These are phyloP conservation scores for Acanthamoeba healyi DNA, from an alignment of 208 protist species.

Conservation along the genomic window DNA sequence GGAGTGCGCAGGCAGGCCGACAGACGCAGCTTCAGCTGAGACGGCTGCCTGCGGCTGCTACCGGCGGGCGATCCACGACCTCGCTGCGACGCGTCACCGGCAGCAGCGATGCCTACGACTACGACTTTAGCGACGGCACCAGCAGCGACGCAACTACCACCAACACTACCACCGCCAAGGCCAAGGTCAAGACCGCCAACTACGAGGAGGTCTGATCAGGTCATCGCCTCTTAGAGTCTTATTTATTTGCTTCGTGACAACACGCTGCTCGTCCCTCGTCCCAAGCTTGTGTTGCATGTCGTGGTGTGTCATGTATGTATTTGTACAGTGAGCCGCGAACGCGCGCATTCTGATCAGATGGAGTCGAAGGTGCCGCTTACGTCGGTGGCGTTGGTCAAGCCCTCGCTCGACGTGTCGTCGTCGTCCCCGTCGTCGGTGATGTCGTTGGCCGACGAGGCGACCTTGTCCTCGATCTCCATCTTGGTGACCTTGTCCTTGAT, in stretches of 20 bases:
- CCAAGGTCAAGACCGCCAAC: not conserved
- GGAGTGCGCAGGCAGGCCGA: too few relatives aligned
- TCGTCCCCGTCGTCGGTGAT: not conserved
- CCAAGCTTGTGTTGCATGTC: too few relatives aligned
- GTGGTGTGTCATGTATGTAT: too few relatives aligned
- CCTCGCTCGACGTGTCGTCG: constrained; percentile 5
- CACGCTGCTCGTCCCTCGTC: too few relatives aligned
- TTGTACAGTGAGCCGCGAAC: not conserved
- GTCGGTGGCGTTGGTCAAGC: constrained; percentile 23
- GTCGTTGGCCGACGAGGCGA: not conserved
- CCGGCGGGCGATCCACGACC: too few relatives aligned
- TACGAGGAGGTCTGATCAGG: too few relatives aligned
- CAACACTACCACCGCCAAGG: not conserved
- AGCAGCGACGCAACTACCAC: too few relatives aligned
- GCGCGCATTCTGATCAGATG: not conserved
- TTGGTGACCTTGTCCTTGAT: constrained; percentile 53
- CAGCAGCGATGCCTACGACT: not conserved
- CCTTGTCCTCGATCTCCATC: constrained; percentile 31
- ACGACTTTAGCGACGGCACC: not conserved
- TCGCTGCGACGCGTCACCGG: not conserved
- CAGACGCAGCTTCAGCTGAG: not conserved
- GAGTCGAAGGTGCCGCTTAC: not conserved
- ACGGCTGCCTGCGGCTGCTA: not conserved
- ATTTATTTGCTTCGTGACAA: too few relatives aligned
- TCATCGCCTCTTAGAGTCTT: too few relatives aligned